A percentile compares a stretch with the other conserved stretches of the same genome.
These are phyloP conservation scores for Cyclotella choctawhatcheeana DNA, from an alignment of 108 stramenopile species.

Conservation along the genomic window DNA sequence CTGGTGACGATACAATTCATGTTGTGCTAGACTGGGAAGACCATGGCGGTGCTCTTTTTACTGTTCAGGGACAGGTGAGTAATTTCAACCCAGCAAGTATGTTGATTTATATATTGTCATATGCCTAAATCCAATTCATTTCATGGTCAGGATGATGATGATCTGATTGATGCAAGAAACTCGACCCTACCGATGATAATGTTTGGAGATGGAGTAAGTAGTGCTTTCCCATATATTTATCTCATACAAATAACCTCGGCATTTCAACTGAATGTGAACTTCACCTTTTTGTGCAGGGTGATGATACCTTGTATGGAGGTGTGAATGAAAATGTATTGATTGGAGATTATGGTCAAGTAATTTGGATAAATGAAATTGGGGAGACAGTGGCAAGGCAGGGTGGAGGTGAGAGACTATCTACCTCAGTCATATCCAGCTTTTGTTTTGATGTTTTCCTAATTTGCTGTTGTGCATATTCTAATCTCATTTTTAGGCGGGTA, in stretches of 20 bases:
- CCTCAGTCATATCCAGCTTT: neutral
- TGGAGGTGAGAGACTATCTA: constrained; percentile 23
- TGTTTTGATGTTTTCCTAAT: neutral
- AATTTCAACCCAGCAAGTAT: no score
- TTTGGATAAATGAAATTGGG: constrained; percentile 31
- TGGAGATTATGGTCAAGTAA: constrained; percentile 49
- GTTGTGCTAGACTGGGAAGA: constrained; percentile 21
- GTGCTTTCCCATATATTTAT: no score
- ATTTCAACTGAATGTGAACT: no score
- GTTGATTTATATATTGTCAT: no score
- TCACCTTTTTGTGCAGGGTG: constrained; percentile 1
- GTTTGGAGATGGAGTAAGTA: constrained; percentile 45
- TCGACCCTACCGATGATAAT: constrained; percentile 42
- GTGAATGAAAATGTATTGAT: constrained; percentile 28
- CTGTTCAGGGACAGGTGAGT: constrained; percentile 43
- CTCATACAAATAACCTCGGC: no score
- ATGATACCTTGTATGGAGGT: constrained; percentile 40
- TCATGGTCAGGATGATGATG: constrained; percentile 9
- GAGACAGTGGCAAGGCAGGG: constrained; percentile 34
- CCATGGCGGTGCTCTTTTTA: constrained; percentile 25
- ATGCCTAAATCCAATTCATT: no score
- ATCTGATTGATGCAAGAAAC: constrained; percentile 31
- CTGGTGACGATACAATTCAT: constrained; percentile 34
- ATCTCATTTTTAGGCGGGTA: constrained; percentile 18
- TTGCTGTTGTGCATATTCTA: neutral